A percentile compares a stretch with the other conserved stretches of the same genome.
phyloP scores from a whole-genome alignment of 139 green algal genomes.

The Nannochloris sp. region DNA sequence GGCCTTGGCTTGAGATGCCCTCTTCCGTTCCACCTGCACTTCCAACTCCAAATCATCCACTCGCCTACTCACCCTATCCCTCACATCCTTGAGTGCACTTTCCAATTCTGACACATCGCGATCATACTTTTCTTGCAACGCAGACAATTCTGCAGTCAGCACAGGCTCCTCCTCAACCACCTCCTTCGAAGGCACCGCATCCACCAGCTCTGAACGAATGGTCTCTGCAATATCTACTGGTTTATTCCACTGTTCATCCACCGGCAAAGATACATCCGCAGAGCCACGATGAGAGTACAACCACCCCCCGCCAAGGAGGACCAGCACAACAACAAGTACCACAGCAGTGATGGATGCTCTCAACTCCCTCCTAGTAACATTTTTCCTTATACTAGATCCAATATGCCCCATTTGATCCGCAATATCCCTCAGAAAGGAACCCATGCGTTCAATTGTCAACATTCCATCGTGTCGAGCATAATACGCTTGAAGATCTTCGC shows the following conservation, averaged over 20 bases:
- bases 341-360: too few species aligned
- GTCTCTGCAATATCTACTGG: not conserved
- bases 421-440: not conserved
- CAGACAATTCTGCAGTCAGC: not conserved
- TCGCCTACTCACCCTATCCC: not conserved
- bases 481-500: not conserved
- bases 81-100: not conserved
- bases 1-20: slow-evolving; percentile 2
- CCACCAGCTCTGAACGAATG: not conserved
- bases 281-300: too few species aligned
- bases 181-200: too few species aligned
- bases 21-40: not conserved
- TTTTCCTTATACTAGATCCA: too few species aligned
- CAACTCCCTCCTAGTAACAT: too few species aligned
- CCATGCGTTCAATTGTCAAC: not conserved
- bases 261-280: too few species aligned
- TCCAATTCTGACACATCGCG: not conserved
- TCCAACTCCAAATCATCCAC: slow-evolving; percentile 1
- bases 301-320: too few species aligned
- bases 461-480: not conserved
- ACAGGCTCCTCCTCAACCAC: too few species aligned
- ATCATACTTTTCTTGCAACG: not conserved
- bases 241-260: not conserved
- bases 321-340: too few species aligned
- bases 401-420: too few species aligned